A percentile compares a stretch with the other conserved stretches of the same genome.
Evolutionary conservation across 805 yeast genomes (phyloP).

Genomic region (Scheffersomyces coipomensis): DNA sequence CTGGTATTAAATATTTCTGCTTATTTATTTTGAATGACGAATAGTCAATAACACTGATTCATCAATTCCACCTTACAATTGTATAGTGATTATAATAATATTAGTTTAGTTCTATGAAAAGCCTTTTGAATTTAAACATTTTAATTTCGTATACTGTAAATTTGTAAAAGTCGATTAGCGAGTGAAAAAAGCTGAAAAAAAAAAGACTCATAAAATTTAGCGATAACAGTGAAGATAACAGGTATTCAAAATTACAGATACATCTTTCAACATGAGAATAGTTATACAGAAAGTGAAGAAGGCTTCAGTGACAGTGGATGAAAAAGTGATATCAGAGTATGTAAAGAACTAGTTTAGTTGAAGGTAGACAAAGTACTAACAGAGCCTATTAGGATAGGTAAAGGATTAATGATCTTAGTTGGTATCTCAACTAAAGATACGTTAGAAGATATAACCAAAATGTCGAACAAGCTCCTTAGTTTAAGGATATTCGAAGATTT

Average conservation of each 20-base stretch:
- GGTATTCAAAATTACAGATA: no score
- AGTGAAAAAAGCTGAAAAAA: no score
- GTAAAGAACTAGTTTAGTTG: conserved; percentile 9
- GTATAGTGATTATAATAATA: no score
- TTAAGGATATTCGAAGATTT: conserved; percentile 73
- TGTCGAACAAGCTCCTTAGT: conserved; percentile 64
- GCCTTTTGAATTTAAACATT: no score
- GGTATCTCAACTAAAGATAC: conserved; percentile 84
- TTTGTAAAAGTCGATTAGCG: no score
- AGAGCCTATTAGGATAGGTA: conserved; percentile 46
- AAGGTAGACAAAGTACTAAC: background rate
- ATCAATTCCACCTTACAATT: no score
- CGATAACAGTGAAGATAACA: no score
- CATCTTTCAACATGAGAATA: conserved; percentile 70
- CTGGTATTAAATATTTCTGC: conserved; percentile 65
- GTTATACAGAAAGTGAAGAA: conserved; percentile 86
- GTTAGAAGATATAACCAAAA: conserved; percentile 62
- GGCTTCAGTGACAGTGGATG: conserved; percentile 87
- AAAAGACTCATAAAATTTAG: no score
- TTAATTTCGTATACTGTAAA: no score
- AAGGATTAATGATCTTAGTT: conserved; percentile 77
- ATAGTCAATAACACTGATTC: no score
- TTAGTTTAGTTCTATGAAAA: no score
- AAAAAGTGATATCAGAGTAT: conserved; percentile 60
- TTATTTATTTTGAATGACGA: conserved; percentile 33